A percentile compares a stretch with the other conserved stretches of the same genome.
Conservation (phyloP, 2,329 filamentous ascomycete genomes). For the Penicillium sp. region DNA sequence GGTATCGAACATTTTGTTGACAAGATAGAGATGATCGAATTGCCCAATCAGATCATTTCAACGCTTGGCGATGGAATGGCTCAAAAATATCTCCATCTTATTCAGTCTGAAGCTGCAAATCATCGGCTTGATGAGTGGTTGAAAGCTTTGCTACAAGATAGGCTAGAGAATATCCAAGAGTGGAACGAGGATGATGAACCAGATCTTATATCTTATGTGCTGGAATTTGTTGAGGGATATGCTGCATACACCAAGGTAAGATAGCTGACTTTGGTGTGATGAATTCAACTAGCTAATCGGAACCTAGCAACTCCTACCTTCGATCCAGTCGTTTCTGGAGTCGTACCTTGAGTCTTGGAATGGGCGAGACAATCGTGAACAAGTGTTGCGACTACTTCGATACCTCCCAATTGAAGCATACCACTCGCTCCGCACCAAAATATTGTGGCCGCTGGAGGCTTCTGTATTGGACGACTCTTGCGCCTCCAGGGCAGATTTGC, state of each 20-base stretch:
- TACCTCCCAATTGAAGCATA: constrained; percentile 32
- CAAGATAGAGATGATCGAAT: constrained; percentile 73
- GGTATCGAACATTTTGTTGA: constrained; percentile 68
- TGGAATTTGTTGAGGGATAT: constrained; percentile 36
- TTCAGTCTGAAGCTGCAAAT: constrained; percentile 57
- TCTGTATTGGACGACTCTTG: constrained; percentile 39
- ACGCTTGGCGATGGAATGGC: constrained; percentile 73
- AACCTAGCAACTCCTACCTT: constrained; percentile 33
- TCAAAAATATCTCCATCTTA: constrained; percentile 71
- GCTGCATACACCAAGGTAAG: constrained; percentile 40
- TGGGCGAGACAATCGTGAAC: constrained; percentile 54
- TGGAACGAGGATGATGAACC: constrained; percentile 47
- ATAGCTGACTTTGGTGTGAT: neutral
- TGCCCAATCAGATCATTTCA: constrained; percentile 79
- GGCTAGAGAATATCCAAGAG: constrained; percentile 38
- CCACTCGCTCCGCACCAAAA: constrained; percentile 35
- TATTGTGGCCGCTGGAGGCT: constrained; percentile 43
- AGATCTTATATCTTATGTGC: constrained; percentile 36
- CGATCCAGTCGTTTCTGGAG: constrained; percentile 38
- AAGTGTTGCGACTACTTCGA: constrained; percentile 38
- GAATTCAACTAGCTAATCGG: neutral
- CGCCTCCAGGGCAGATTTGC: constrained; percentile 58
- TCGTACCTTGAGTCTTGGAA: constrained; percentile 64
- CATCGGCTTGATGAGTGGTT: constrained; percentile 41
- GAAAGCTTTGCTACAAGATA: constrained; percentile 39